A percentile compares a stretch with the other conserved stretches of the same genome.
phyloP scores from a whole-genome alignment of 371 early-diverging fungal species.

The Amoeboaphelidium protococcarum region DNA sequence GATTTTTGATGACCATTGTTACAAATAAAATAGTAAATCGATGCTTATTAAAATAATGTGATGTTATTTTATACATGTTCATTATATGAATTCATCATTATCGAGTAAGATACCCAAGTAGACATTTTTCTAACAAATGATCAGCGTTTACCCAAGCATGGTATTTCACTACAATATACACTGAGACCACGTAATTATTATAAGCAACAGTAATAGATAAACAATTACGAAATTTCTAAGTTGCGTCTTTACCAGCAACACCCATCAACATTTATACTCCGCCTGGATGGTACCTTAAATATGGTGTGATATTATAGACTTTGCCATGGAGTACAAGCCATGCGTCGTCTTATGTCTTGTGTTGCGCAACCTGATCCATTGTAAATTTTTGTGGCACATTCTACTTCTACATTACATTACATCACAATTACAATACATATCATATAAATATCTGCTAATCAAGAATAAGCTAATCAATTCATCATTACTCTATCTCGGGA shows the following conservation, averaged over 20 bases:
- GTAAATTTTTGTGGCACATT: too few relatives aligned
- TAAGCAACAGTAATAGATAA: too few relatives aligned
- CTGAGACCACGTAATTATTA: too few relatives aligned
- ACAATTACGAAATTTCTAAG: neutral
- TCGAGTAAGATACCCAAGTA: neutral
- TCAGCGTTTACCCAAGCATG: neutral
- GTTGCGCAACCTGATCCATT: neutral
- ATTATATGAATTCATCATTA: neutral
- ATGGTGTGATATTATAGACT: neutral
- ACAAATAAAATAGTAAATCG: neutral
- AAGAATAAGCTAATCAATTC: neutral
- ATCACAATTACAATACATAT: neutral
- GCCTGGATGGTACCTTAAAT: neutral
- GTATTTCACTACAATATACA: too few relatives aligned
- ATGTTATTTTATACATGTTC: neutral
- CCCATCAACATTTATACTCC: neutral
- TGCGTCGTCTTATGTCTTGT: neutral
- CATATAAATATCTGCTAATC: neutral
- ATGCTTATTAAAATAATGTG: neutral
- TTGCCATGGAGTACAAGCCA: neutral
- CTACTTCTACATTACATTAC: too few relatives aligned
- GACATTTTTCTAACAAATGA: neutral
- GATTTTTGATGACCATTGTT: conserved; percentile 26
- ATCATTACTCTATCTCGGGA: too few relatives aligned
- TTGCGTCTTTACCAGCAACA: neutral